Evolutionary conservation across 73 alveolate species (phyloP).

Genomic region (Tetrahymena borealis): DNA sequence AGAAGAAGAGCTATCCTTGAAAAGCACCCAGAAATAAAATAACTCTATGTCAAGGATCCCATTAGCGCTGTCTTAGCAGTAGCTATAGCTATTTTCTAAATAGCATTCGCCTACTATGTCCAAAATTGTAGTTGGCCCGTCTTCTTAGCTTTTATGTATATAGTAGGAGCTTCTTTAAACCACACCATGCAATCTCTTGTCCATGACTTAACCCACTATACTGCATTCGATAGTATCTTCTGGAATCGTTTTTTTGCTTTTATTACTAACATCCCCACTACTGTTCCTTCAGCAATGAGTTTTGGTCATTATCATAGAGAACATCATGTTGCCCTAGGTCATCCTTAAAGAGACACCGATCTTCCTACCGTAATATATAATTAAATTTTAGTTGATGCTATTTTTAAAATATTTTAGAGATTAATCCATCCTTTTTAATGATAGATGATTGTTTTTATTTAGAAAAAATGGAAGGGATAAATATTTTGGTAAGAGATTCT

Average conservation of each 20-base stretch:
- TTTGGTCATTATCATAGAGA: conserved; percentile 41
- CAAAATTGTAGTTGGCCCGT: conserved; percentile 7
- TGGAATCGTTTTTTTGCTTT: conserved; percentile 23
- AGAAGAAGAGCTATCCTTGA: conserved; percentile 22
- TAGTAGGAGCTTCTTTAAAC: conserved; percentile 15
- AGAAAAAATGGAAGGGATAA: too few relatives aligned
- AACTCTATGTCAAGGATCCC: conserved; percentile 8
- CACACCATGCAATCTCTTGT: conserved; percentile 31
- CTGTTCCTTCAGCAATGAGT: conserved; percentile 40
- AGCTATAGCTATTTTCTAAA: conserved; percentile 6
- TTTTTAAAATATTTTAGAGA: background rate
- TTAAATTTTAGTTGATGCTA: too few relatives aligned
- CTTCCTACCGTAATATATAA: conserved; percentile 54
- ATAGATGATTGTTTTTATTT: too few relatives aligned
- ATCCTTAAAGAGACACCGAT: conserved; percentile 55
- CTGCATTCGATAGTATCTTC: conserved; percentile 9
- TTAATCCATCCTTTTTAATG: background rate
- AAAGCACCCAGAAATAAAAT: conserved; percentile 30
- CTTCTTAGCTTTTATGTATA: conserved; percentile 9
- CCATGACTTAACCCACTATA: conserved; percentile 36
- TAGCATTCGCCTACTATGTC: background rate
- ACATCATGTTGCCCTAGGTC: conserved; percentile 23
- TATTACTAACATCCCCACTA: conserved; percentile 12
- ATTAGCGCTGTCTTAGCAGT: conserved; percentile 16
- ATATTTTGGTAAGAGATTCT: too few relatives aligned